Evolutionary conservation across 1,284 basidiomycete species (phyloP).

Genomic region (Fomitopsis schrenkii): DNA sequence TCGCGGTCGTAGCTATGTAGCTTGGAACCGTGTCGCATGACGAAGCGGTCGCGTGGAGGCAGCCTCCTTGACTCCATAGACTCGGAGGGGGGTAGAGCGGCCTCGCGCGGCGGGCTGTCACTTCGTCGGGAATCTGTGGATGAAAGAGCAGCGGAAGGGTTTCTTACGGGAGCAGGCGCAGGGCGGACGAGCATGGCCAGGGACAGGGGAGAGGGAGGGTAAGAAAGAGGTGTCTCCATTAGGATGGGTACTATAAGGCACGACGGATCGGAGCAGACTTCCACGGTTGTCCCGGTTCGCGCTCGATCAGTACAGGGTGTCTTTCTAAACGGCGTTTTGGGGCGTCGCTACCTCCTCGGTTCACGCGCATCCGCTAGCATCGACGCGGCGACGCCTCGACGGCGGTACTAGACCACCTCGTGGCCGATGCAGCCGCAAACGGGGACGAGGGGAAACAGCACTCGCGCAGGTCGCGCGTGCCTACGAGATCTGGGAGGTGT

Average conservation of each 20-base stretch:
- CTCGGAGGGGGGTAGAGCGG: conserved; percentile 3
- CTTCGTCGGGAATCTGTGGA: conserved; percentile 8
- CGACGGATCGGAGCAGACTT: neutral
- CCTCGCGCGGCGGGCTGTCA: conserved; percentile 16
- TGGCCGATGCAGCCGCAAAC: neutral
- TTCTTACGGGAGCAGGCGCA: neutral
- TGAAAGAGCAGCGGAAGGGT: neutral
- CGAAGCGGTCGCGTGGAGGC: conserved; percentile 57
- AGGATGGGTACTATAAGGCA: neutral
- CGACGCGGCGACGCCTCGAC: neutral
- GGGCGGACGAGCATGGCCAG: conserved; percentile 4
- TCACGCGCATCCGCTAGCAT: neutral
- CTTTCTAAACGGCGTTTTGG: neutral
- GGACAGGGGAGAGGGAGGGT: conserved; percentile 11
- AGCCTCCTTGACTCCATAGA: conserved; percentile 42
- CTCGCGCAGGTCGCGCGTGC: neutral
- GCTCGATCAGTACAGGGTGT: neutral
- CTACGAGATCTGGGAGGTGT: neutral
- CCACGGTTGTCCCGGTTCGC: neutral
- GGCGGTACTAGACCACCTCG: neutral
- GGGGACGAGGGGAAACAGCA: neutral
- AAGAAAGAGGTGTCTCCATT: neutral
- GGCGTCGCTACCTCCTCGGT: neutral
- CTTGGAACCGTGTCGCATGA: conserved; percentile 53
- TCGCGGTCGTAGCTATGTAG: conserved; percentile 65